Conservation (phyloP, 2,329 filamentous ascomycete species). For the Cladorrhinum sp. region DNA sequence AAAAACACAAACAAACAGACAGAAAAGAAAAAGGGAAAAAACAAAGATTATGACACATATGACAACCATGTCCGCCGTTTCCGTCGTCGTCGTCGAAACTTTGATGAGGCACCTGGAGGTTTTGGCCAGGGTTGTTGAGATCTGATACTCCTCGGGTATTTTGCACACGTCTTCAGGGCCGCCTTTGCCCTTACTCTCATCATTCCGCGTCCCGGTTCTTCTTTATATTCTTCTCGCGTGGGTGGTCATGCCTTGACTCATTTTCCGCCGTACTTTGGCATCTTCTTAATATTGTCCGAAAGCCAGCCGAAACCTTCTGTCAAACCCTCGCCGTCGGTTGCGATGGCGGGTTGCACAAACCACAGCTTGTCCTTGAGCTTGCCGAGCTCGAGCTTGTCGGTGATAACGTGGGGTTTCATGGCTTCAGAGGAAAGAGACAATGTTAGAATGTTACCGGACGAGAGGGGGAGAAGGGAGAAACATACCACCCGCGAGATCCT, state of each 20-base stretch:
- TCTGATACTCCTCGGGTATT: not conserved
- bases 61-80: not conserved
- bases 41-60: not conserved
- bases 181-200: not conserved
- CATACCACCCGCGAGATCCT: slow-evolving; percentile 81
- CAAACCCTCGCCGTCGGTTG: slow-evolving; percentile 76
- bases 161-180: not conserved
- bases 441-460: not conserved
- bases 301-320: slow-evolving; percentile 80
- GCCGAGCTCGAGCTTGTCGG: slow-evolving; percentile 69
- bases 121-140: not conserved
- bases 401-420: slow-evolving; percentile 77
- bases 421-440: slow-evolving; percentile 43
- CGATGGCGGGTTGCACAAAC: slow-evolving; percentile 81
- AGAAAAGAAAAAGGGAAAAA: not conserved
- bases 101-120: not conserved
- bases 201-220: not conserved
- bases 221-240: not conserved
- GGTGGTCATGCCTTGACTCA: not conserved
- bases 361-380: slow-evolving; percentile 80
- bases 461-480: slow-evolving; percentile 13
- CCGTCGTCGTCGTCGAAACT: not conserved
- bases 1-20: not conserved
- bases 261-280: slow-evolving; percentile 41
- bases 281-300: slow-evolving; percentile 74